These are phyloP conservation scores for Fraxinus paxiana DNA, from an alignment of 305 asterid species.

Conservation along the genomic window DNA sequence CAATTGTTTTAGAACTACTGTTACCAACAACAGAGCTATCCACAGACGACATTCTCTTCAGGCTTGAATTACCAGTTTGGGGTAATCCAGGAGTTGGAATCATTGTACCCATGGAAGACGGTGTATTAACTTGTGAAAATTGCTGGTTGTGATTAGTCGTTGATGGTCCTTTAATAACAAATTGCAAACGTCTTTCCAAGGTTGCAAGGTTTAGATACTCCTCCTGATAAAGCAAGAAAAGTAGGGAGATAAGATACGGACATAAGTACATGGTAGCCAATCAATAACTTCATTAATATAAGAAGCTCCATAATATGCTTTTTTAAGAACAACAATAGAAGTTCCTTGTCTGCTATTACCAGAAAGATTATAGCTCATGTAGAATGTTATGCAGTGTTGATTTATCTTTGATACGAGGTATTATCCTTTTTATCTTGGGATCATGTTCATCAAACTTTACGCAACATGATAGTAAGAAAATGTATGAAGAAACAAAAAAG, in stretches of 20 bases:
- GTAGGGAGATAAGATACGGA: not conserved
- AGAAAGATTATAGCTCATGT: constrained; percentile 7
- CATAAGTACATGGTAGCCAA: not conserved
- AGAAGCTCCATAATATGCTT: not conserved
- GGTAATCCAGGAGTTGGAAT: constrained; percentile 94
- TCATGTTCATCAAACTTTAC: not conserved
- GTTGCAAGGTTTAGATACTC: constrained; percentile 68
- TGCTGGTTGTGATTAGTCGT: constrained; percentile 62
- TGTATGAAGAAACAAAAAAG: constrained; percentile 13
- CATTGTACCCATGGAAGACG: constrained; percentile 72
- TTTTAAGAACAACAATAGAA: not conserved
- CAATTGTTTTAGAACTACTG: constrained; percentile 40
- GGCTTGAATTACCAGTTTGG: constrained; percentile 59
- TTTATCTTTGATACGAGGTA: not conserved
- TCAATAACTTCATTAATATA: constrained; percentile 20
- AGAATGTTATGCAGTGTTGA: not conserved
- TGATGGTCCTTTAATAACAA: constrained; percentile 51
- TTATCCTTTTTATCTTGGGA: not conserved
- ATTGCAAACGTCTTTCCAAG: constrained; percentile 71
- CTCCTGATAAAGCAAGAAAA: constrained; percentile 49
- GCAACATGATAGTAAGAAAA: constrained; percentile 1
- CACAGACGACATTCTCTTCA: constrained; percentile 46
- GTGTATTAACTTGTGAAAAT: constrained; percentile 53
- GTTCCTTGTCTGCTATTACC: constrained; percentile 6
- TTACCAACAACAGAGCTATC: constrained; percentile 49